Evolutionary conservation across 805 yeast species (phyloP).

Genomic region (Candida gorgasii): DNA sequence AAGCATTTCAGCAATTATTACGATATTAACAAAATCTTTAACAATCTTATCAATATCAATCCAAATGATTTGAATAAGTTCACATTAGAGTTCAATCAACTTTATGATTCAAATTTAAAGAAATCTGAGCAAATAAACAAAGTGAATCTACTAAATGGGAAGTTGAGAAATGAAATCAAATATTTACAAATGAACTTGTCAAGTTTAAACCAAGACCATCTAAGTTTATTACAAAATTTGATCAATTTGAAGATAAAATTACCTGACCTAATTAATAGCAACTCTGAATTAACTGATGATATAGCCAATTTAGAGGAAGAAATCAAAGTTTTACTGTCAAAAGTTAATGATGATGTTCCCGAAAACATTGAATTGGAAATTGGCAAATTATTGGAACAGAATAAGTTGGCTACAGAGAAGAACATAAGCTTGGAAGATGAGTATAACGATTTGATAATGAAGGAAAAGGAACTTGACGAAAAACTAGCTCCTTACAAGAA

Average conservation of each 20-base stretch:
- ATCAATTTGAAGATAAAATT: conserved; percentile 73
- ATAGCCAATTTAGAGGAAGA: conserved; percentile 34
- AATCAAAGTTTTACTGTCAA: conserved; percentile 44
- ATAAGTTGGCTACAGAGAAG: conserved; percentile 40
- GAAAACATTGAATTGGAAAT: conserved; percentile 37
- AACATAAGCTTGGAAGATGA: conserved; percentile 42
- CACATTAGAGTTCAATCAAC: conserved; percentile 70
- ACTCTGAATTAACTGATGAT: conserved; percentile 54
- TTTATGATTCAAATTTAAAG: conserved; percentile 66
- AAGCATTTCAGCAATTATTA: conserved; percentile 36
- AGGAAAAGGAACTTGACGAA: conserved; percentile 13
- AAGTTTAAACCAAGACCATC: conserved; percentile 76
- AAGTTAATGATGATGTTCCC: conserved; percentile 33
- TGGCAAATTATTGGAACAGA: conserved; percentile 33
- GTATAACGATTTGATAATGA: conserved; percentile 17
- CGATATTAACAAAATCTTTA: conserved; percentile 71
- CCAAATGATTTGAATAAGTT: conserved; percentile 75
- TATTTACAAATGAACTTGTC: conserved; percentile 70
- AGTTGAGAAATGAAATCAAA: conserved; percentile 69
- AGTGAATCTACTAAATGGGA: conserved; percentile 65
- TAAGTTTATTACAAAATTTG: conserved; percentile 83
- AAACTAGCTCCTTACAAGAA: conserved; percentile 13
- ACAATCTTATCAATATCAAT: conserved; percentile 72
- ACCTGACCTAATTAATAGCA: conserved; percentile 77
- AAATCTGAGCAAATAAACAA: conserved; percentile 62